These are phyloP conservation scores for Skeletonema costatum DNA, from an alignment of 108 stramenopile genomes.

Conservation along the genomic window DNA sequence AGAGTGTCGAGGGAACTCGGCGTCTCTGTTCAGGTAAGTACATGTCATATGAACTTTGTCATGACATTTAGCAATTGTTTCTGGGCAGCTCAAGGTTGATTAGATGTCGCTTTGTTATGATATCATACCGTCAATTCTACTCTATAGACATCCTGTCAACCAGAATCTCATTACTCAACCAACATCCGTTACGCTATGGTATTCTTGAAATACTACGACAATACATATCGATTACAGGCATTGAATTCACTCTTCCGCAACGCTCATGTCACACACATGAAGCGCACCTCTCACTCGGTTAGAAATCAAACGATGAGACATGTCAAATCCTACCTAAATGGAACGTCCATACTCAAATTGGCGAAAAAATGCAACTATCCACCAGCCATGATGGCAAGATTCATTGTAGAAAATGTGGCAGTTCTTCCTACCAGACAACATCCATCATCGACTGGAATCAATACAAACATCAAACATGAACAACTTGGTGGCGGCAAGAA, in stretches of 20 bases:
- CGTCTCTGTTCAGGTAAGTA: conserved; percentile 59
- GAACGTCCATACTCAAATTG: conserved; percentile 57
- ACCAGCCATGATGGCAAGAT: conserved; percentile 68
- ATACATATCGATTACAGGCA: conserved; percentile 30
- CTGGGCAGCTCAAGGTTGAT: neutral
- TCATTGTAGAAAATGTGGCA: conserved; percentile 64
- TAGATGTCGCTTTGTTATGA: neutral
- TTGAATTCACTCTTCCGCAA: conserved; percentile 72
- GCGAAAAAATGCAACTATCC: conserved; percentile 64
- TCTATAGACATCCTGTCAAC: too few species aligned
- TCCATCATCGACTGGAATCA: neutral
- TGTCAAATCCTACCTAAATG: conserved; percentile 51
- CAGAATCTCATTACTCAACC: neutral
- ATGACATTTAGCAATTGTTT: neutral
- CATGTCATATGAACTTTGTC: too few species aligned
- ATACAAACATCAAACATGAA: neutral
- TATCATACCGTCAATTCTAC: neutral
- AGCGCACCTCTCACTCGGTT: conserved; percentile 46
- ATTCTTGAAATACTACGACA: neutral
- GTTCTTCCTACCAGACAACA: neutral
- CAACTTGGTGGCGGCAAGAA: neutral
- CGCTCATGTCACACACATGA: conserved; percentile 63
- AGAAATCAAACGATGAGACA: conserved; percentile 29
- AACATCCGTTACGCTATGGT: neutral
- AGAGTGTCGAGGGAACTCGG: conserved; percentile 35